These are phyloP conservation scores for Botryotinia convoluta DNA, from an alignment of 2,329 filamentous ascomycete genomes.

Conservation along the genomic window DNA sequence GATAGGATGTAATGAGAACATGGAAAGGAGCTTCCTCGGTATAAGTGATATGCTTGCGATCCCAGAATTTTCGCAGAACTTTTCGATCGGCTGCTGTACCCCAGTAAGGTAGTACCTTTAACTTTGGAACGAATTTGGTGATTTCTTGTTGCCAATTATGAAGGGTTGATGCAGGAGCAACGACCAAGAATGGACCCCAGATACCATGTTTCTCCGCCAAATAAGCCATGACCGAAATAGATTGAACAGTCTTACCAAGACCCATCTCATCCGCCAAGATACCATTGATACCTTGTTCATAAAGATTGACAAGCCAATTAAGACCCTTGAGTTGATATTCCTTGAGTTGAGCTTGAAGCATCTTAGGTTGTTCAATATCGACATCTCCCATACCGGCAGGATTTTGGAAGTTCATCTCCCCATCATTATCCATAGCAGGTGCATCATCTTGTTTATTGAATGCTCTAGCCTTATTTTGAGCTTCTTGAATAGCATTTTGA, in stretches of 20 bases:
- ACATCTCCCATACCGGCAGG: slow-evolving; percentile 92
- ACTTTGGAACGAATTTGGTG: slow-evolving; percentile 84
- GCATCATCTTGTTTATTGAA: slow-evolving; percentile 75
- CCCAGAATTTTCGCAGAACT: slow-evolving; percentile 97
- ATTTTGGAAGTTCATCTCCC: slow-evolving; percentile 99
- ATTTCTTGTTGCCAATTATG: slow-evolving; percentile 99
- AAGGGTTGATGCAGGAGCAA: slow-evolving; percentile 90
- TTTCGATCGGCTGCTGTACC: slow-evolving; percentile 92
- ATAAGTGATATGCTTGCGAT: slow-evolving; percentile 95
- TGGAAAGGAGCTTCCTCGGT: slow-evolving; percentile 92
- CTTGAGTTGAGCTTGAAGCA: slow-evolving; percentile 91
- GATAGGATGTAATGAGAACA: slow-evolving; percentile 94
- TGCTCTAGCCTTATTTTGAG: slow-evolving; percentile 84
- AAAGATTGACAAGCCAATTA: slow-evolving; percentile 98
- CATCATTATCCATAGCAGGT: slow-evolving; percentile 79
- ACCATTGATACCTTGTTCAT: slow-evolving; percentile 99
- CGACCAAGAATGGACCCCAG: slow-evolving; percentile 96
- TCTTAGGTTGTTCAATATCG: slow-evolving; percentile 89
- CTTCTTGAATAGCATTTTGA: slow-evolving; percentile 91
- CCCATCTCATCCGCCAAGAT: slow-evolving; percentile 99
- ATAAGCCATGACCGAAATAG: slow-evolving; percentile 98
- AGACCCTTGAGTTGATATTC: slow-evolving; percentile 99
- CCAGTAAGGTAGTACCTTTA: slow-evolving; percentile 98
- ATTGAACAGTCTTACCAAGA: slow-evolving; percentile 98
- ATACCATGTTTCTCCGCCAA: slow-evolving; percentile 96